Evolutionary conservation across 2,329 filamentous ascomycete genomes (phyloP).

Genomic region (Neoarthrinium moseri): DNA sequence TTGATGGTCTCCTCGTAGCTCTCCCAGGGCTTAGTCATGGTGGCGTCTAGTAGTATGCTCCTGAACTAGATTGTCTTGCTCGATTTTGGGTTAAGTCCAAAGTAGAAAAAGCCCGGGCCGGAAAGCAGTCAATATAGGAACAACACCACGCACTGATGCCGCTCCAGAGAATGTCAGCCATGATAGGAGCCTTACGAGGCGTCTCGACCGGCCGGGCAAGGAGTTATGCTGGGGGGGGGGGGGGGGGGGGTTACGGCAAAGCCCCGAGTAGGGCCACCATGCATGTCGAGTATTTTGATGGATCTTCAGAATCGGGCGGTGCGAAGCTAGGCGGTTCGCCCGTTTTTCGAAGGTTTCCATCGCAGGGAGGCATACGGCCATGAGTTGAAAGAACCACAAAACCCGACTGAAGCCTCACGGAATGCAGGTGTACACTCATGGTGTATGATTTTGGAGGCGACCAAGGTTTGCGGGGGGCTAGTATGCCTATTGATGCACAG

Average conservation of each 20-base stretch:
- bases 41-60: no score
- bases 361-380: background rate
- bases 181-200: background rate
- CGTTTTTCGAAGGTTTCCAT: no score
- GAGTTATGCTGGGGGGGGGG: no score
- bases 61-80: no score
- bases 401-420: no score
- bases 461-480: background rate
- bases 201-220: background rate
- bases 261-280: background rate
- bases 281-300: background rate
- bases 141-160: background rate
- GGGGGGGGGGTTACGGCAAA: background rate
- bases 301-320: background rate
- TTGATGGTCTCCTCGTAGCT: conserved; percentile 4
- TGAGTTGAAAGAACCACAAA: background rate
- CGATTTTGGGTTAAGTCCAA: no score
- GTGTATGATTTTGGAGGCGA: background rate
- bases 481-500: background rate
- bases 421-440: no score
- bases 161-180: background rate
- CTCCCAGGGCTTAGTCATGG: conserved; percentile 8
- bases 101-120: background rate
- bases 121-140: background rate
- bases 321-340: background rate